These are phyloP conservation scores for Phytophthora hibernalis DNA, from an alignment of 352 stramenopile species.

Conservation along the genomic window DNA sequence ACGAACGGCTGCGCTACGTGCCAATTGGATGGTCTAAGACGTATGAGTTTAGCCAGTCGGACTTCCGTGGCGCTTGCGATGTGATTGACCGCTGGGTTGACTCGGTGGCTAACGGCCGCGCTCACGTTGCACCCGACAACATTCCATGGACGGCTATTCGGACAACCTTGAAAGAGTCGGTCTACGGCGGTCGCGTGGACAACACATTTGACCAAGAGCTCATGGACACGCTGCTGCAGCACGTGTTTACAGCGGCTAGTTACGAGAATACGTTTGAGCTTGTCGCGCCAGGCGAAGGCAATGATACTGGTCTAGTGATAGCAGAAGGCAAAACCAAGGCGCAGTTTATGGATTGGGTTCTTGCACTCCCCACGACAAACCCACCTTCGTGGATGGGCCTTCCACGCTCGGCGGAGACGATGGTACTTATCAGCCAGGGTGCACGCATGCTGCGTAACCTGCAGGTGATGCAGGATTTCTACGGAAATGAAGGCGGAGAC, in stretches of 20 bases:
- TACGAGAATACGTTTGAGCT: conserved; percentile 93
- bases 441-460: conserved; percentile 81
- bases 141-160: conserved; percentile 99
- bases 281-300: conserved; percentile 50
- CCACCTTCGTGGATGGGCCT: conserved; percentile 94
- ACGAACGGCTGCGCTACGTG: conserved; percentile 98
- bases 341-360: conserved; percentile 93
- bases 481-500: conserved; percentile 65
- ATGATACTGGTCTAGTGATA: conserved; percentile 70
- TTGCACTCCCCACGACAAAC: conserved; percentile 89
- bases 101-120: conserved; percentile 78
- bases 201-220: conserved; percentile 97
- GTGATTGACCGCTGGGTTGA: conserved; percentile 98
- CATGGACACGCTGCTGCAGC: conserved; percentile 94
- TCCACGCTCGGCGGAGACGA: conserved; percentile 91
- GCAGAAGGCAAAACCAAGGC: conserved; percentile 92
- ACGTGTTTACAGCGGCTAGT: conserved; percentile 93
- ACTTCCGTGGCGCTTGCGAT: conserved; percentile 97
- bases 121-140: conserved; percentile 94
- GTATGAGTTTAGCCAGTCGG: conserved; percentile 99
- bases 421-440: conserved; percentile 87
- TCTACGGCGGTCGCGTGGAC: conserved; percentile 98
- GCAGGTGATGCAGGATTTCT: conserved; percentile 85
- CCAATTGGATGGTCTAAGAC: conserved; percentile 98
- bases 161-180: conserved; percentile 95